Base-by-base conservation (phyloP, 2,329 filamentous ascomycete species). In the Pseudogymnoascus sp. region DNA sequence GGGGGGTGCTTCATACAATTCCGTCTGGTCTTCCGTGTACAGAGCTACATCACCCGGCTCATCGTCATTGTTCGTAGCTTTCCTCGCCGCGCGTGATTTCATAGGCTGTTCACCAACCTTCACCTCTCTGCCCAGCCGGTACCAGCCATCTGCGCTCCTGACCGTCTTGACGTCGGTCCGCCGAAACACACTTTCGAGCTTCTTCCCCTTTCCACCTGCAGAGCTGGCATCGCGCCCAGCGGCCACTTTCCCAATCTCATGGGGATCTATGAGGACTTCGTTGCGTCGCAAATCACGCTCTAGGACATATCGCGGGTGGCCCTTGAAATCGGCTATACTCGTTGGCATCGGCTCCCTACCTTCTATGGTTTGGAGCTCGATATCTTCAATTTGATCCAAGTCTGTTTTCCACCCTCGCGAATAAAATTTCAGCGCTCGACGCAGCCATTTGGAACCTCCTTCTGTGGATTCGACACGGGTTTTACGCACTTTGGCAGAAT, bases 81-180 rank as follows among this genome's bases (percentile, higher is more conserved):
- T 66, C 71, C 68, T 73, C 70, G 82, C 80, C 0, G 80, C 77
- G 1, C 90, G 75, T 71, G 87, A 87, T 71, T 96, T 97, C 11
- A 89, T 80, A 0, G 94, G 90, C 61, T 94, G 87, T 71, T 96
- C 90, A 11, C 88, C 85, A 0, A 84, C 75, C 66, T 85, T 90
- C 6, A 99, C 84, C 65, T 92, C 87, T 26, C 91, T 82, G 0
- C 94, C 94, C 63, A 93, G 75, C 1, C 92, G 85, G 73, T 94
- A 97, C 95, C 94, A 99, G 65, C 89, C 91, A 66, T 96, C 91
- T 2, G 85, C 86, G 64, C 86, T 95, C 64, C 86, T 84, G 1
- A 91, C 91, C 4, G 85, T 70, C 60, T 90, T 85, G 0, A 99
- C 90, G 71, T 97, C 90, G 57, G 80, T 81, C 3, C 94, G 83